Evolutionary conservation across 2,329 filamentous ascomycete species (phyloP).

Genomic region (Plenodomus tracheiphilus): DNA sequence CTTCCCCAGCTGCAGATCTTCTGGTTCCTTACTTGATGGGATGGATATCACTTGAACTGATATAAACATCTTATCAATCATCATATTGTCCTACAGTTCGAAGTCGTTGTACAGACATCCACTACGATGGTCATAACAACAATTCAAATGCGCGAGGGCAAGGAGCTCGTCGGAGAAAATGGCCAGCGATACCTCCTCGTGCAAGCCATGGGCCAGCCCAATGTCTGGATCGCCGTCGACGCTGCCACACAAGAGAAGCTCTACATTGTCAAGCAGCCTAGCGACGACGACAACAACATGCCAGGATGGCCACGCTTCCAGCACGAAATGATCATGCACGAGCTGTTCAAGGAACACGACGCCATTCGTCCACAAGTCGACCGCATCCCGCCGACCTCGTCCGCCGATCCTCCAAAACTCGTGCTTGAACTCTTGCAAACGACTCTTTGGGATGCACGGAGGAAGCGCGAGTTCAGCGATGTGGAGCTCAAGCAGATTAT

Average conservation of each 20-base stretch:
- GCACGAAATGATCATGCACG: constrained; percentile 16
- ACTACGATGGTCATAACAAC: constrained; percentile 6
- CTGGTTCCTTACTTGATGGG: neutral
- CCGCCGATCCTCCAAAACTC: constrained; percentile 7
- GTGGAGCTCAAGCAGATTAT: constrained; percentile 14
- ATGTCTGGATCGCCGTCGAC: constrained; percentile 15
- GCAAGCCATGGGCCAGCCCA: constrained; percentile 10
- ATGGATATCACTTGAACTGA: neutral
- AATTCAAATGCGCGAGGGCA: constrained; percentile 10
- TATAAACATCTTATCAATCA: neutral
- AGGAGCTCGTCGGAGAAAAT: constrained; percentile 12
- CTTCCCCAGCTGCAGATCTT: neutral
- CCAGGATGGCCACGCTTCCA: constrained; percentile 12
- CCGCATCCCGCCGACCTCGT: constrained; percentile 9
- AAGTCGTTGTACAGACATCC: neutral
- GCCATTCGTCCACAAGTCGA: constrained; percentile 13
- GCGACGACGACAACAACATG: constrained; percentile 11
- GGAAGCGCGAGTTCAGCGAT: constrained; percentile 12
- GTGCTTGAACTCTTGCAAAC: constrained; percentile 12
- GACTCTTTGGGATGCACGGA: constrained; percentile 11
- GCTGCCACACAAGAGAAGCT: constrained; percentile 13
- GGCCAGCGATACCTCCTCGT: constrained; percentile 13
- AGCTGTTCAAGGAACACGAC: constrained; percentile 10
- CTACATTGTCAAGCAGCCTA: constrained; percentile 13
- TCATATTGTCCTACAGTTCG: neutral